These are phyloP conservation scores for Suillus spraguei DNA, from an alignment of 768 basidiomycete genomes.

Conservation along the genomic window DNA sequence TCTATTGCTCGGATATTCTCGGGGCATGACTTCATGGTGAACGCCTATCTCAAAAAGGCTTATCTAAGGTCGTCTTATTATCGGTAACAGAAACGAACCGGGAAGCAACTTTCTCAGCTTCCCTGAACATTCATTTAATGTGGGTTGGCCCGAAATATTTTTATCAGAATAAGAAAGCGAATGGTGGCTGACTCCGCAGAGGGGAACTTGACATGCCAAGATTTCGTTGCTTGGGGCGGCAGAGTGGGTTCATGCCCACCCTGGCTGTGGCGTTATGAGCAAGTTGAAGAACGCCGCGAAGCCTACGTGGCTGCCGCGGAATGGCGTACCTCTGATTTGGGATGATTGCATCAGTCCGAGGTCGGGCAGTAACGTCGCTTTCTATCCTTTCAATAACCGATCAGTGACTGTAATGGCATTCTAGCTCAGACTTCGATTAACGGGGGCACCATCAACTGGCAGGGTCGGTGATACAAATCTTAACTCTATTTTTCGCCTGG, in stretches of 20 bases:
- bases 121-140: constrained; percentile 34
- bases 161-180: constrained; percentile 30
- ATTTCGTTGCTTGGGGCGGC: constrained; percentile 29
- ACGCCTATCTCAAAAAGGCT: constrained; percentile 37
- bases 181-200: constrained; percentile 37
- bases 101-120: constrained; percentile 43
- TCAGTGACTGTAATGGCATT: not conserved
- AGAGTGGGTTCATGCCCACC: constrained; percentile 39
- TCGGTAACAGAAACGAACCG: constrained; percentile 45
- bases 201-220: constrained; percentile 22
- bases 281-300: constrained; percentile 42
- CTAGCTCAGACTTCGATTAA: constrained; percentile 5
- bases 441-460: not conserved
- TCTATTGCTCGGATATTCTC: constrained; percentile 29
- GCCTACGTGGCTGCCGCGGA: constrained; percentile 47
- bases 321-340: constrained; percentile 38
- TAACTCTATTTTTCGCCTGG: constrained; percentile 8
- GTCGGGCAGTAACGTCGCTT: not conserved
- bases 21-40: constrained; percentile 24
- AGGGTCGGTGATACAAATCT: constrained; percentile 5
- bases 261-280: constrained; percentile 53
- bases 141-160: constrained; percentile 31
- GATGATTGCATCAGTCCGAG: constrained; percentile 21
- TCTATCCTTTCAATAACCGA: constrained; percentile 8
- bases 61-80: constrained; percentile 32